Conservation (phyloP, 208 protist genomes). For the Leishmania amazonensis region DNA sequence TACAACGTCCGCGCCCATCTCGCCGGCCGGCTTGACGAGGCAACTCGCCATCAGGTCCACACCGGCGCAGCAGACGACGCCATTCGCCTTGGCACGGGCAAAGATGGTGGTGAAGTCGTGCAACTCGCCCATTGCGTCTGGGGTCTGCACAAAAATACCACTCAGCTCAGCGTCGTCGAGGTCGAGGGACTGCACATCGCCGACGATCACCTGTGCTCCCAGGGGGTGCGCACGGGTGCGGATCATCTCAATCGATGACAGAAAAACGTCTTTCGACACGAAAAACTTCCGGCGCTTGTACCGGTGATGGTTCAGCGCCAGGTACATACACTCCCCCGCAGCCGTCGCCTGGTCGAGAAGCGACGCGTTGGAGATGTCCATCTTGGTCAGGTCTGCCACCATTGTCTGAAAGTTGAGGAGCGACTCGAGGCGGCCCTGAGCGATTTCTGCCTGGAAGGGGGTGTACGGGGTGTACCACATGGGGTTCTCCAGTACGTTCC, state of each 20-base stretch:
- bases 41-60: conserved; percentile 95
- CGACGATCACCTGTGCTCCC: conserved; percentile 90
- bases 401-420: conserved; percentile 98
- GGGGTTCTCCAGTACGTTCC: conserved; percentile 98
- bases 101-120: conserved; percentile 85
- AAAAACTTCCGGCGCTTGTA: conserved; percentile 68
- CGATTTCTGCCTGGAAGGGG: conserved; percentile 97
- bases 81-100: conserved; percentile 50
- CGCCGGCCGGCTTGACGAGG: conserved; percentile 92
- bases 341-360: conserved; percentile 95
- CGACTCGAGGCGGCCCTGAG: conserved; percentile 97
- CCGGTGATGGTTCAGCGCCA: conserved; percentile 57
- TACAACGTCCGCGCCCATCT: conserved; percentile 96
- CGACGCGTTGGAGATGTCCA: conserved; percentile 96
- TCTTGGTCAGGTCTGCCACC: conserved; percentile 95
- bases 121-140: conserved; percentile 87
- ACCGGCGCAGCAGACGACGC: conserved; percentile 78
- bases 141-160: conserved; percentile 96
- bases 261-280: conserved; percentile 63
- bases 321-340: conserved; percentile 68
- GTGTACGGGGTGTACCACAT: conserved; percentile 99
- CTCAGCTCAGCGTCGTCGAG: conserved; percentile 61
- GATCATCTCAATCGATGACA: conserved; percentile 73
- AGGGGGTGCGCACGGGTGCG: conserved; percentile 76
- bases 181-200: conserved; percentile 66